phyloP scores from a whole-genome alignment of 495 filamentous ascomycete species.

The Penicillium flavigenum region DNA sequence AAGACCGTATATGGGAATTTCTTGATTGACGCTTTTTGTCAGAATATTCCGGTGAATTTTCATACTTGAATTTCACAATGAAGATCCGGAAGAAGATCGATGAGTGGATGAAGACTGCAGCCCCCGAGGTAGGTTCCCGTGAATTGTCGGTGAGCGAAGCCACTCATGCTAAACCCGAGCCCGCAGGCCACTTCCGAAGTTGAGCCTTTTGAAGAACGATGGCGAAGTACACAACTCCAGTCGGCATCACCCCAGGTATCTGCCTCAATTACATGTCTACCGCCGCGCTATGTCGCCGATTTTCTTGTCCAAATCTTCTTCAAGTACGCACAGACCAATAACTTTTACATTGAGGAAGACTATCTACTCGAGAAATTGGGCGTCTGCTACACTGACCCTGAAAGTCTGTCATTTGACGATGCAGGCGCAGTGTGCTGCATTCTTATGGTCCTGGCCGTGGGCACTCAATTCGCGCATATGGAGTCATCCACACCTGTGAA shows the following conservation, averaged over 20 bases:
- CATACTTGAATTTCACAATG: constrained; percentile 52
- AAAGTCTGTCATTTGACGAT: constrained; percentile 46
- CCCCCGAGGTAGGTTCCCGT: constrained; percentile 38
- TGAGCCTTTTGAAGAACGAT: constrained; percentile 49
- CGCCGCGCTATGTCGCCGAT: constrained; percentile 51
- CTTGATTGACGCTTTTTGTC: background rate
- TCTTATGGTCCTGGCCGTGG: constrained; percentile 51
- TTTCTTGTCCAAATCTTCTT: constrained; percentile 54
- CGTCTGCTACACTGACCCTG: constrained; percentile 45
- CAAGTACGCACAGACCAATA: constrained; percentile 54
- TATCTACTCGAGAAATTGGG: constrained; percentile 49
- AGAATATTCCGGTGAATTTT: constrained; percentile 57
- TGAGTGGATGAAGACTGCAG: constrained; percentile 48
- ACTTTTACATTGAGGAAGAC: constrained; percentile 51
- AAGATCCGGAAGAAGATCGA: constrained; percentile 51
- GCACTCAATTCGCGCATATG: constrained; percentile 57
- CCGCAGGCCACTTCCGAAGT: constrained; percentile 41
- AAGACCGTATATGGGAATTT: background rate
- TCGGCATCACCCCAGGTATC: constrained; percentile 43
- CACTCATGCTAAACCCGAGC: constrained; percentile 12
- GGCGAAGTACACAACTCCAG: constrained; percentile 50
- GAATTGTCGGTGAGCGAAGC: background rate
- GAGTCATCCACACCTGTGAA: constrained; percentile 46
- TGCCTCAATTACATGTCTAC: constrained; percentile 46
- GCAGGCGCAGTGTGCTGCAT: constrained; percentile 48